Percentiles rank a stretch among this genome's conserved stretches.
phyloP scores from a whole-genome alignment of 2,329 filamentous ascomycete species.

The Pseudocercospora ulei region DNA sequence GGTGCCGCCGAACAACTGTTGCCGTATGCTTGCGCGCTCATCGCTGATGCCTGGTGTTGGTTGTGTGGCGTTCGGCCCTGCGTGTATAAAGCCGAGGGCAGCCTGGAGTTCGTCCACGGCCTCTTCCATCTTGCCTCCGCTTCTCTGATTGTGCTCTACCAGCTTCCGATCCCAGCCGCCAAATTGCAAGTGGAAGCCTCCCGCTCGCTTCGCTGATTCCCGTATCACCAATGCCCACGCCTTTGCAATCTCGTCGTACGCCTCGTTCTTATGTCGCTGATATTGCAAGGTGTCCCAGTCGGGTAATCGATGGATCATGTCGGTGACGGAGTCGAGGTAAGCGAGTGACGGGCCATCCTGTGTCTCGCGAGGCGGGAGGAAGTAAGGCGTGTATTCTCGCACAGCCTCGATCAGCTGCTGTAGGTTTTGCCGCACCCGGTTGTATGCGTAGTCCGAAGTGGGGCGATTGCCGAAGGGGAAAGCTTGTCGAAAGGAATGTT shows the following conservation, averaged over 20 bases:
- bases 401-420: constrained; percentile 76
- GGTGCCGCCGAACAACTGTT: constrained; percentile 37
- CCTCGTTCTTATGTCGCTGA: constrained; percentile 85
- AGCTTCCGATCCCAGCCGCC: constrained; percentile 88
- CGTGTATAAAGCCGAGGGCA: constrained; percentile 66
- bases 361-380: constrained; percentile 79
- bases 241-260: constrained; percentile 89
- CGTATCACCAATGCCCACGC: constrained; percentile 88
- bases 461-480: constrained; percentile 78
- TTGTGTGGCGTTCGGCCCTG: constrained; percentile 31
- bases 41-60: constrained; percentile 25
- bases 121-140: constrained; percentile 67
- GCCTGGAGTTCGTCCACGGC: constrained; percentile 68
- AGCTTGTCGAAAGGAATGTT: constrained; percentile 63
- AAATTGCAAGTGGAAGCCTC: constrained; percentile 78
- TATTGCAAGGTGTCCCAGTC: constrained; percentile 84
- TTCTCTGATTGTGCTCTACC: constrained; percentile 76
- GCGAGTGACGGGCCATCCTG: constrained; percentile 74
- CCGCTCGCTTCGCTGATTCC: constrained; percentile 82
- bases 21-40: constrained; percentile 43
- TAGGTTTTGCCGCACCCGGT: constrained; percentile 74
- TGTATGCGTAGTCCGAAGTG: constrained; percentile 87
- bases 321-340: constrained; percentile 81
- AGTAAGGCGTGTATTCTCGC: constrained; percentile 89
- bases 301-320: constrained; percentile 79